Base-by-base conservation (phyloP, 2,329 filamentous ascomycete species). In the Neopestalotiopsis sp. region DNA sequence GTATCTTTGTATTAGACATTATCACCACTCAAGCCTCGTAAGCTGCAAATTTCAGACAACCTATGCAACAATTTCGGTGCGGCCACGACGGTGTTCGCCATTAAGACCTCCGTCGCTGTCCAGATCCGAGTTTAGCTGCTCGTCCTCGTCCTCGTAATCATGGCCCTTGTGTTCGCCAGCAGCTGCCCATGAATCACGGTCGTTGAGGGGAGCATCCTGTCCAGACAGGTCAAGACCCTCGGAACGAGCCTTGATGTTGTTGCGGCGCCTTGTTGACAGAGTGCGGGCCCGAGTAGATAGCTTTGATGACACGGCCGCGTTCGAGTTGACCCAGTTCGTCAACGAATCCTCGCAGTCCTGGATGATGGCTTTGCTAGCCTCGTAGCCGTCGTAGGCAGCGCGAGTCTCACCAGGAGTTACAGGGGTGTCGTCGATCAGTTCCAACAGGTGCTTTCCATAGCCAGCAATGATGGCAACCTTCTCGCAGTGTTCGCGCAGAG, bases 391-490 rank as follows among this genome's bases (percentile, higher is more conserved):
- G 79, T 99, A 99, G 1, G 96, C 95, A 66, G 94, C 90, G 72
- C 96, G 93, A 24, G 95, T 98, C 87, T 99, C 96, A 75, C 96
- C 96, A 30, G 96, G 96, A 5, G 96, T 99, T 67, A 99, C 96
- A 1, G 96, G 96, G 6, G 93, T 97, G 79, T 99, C 96, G 79
- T 99, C 96, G 73, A 99, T 91, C 61, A 99, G 89, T 82, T 98
- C 95, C 58, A 99, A 88, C n/a, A 99, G 89, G 81, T 99, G 96
- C 87, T 98, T 99, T 78, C 96, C 96, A 81, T 94, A 99, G 70
- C 95, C 95, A 56, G 96, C 96, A 78, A 99, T 97, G 79, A 99
- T 97, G 78, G 96, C 96, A 30, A 98, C 89, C 87, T 99, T 99
- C 84, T 99, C 96, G 81, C 93, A 96, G 84, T 98, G 96, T 86